Evolutionary conservation across 73 alveolate species (phyloP), one percentile per base, ranked within the genome.

Genomic region (Blepharisma stoltei): DNA sequence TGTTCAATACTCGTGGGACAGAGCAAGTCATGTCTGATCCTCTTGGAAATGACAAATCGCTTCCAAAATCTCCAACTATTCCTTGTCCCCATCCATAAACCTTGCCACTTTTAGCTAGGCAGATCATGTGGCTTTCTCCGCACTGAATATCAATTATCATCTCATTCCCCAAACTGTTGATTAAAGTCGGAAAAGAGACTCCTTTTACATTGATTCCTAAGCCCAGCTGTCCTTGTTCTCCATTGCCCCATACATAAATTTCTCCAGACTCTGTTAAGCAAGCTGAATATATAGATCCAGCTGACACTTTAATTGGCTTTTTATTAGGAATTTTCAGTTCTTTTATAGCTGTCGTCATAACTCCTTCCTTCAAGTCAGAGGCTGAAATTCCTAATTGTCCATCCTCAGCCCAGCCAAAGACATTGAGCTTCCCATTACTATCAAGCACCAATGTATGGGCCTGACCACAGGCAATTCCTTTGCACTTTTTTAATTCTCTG

Each of bases 31-130:
- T n/a, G 4, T 69, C 79, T 23, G 55, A 46, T 7, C 79, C 79
- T 9, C 20, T 14, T n/a, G 55, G 55, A 44, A 69, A 69, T 5
- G 11, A 53, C 1, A 7, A 14, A 7, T 43, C 65, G 4, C 25
- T 44, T 69, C 27, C 67, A 43, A 69, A 69, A n/a, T 18, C 27
- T 14, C 79, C 79, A 18, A 88, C 65, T 0, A 78, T 54, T 0
- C 98, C 98, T 83, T 91, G 83, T 7, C 98, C 98, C 98, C 98
- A 93, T 18, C 93, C 94, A 81, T 81, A 93, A 18, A 66, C 78
- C 71, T 90, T 83, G 20, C 95, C 93, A 67, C 81, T 82, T 6
- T 83, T 83, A 50, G 81, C 53, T 53, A 88, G 54, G 48, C 90
- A 94, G 47, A 89, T 67, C 71, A 89, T 86, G 81, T 83, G 90